These are phyloP conservation scores for Akanthomyces muscarius DNA, from an alignment of 2,329 filamentous ascomycete genomes.

Conservation along the genomic window DNA sequence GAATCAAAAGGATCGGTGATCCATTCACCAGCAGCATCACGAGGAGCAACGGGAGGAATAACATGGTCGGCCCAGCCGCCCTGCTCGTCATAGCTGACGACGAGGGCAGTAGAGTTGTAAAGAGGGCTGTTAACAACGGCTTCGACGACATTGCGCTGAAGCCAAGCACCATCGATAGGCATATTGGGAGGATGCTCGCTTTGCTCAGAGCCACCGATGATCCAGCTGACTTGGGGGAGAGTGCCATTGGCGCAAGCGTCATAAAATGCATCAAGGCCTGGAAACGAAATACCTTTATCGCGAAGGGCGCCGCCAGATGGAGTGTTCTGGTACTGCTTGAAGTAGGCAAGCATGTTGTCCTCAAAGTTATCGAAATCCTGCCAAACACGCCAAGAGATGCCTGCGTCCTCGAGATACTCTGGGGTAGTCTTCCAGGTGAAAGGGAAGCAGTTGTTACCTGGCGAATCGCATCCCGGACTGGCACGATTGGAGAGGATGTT, in stretches of 20 bases:
- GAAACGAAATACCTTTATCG: slow-evolving; percentile 42
- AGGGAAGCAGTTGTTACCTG: slow-evolving; percentile 46
- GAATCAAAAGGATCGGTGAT: slow-evolving; percentile 37
- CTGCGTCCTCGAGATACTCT: slow-evolving; percentile 44
- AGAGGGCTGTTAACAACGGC: slow-evolving; percentile 44
- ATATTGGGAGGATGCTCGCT: slow-evolving; percentile 51
- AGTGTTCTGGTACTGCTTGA: slow-evolving; percentile 45
- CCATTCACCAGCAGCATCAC: slow-evolving; percentile 48
- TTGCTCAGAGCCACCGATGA: slow-evolving; percentile 52
- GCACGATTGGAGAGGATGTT: slow-evolving; percentile 45
- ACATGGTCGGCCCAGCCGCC: slow-evolving; percentile 53
- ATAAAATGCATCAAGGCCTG: slow-evolving; percentile 46
- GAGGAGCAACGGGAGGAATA: slow-evolving; percentile 42
- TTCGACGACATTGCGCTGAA: slow-evolving; percentile 50
- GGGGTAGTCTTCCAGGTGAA: slow-evolving; percentile 49
- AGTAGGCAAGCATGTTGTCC: slow-evolving; percentile 51
- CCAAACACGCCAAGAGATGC: slow-evolving; percentile 47
- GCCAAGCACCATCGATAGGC: slow-evolving; percentile 52
- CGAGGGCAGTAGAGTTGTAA: slow-evolving; percentile 46
- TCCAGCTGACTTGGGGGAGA: slow-evolving; percentile 48
- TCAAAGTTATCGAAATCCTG: slow-evolving; percentile 48
- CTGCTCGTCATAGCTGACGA: slow-evolving; percentile 52
- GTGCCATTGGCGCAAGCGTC: slow-evolving; percentile 44
- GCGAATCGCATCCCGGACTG: slow-evolving; percentile 33
- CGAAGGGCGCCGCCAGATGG: slow-evolving; percentile 35